Evolutionary conservation across 129 eudicot species (phyloP).

Genomic region (Saussurea involucrata): DNA sequence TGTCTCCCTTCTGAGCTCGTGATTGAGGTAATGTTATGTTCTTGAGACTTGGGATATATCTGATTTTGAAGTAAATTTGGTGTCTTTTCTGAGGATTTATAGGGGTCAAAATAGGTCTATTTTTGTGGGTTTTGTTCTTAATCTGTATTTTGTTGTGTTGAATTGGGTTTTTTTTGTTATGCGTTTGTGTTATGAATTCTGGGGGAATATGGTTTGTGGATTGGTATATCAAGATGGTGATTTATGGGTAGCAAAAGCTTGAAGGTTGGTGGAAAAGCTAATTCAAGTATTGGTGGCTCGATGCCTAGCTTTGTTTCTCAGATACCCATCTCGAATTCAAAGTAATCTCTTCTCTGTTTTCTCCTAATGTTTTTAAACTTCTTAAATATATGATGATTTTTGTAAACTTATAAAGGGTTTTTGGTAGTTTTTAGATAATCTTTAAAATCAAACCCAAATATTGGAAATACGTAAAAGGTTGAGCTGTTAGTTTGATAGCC

Average conservation of each 20-base stretch:
- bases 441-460: slow-evolving; percentile 11
- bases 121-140: slow-evolving; percentile 9
- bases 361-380: not conserved
- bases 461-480: slow-evolving; percentile 12
- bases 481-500: slow-evolving; percentile 9
- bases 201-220: slow-evolving; percentile 18
- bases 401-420: not conserved
- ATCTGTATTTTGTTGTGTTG: slow-evolving; percentile 18
- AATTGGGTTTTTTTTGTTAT: slow-evolving; percentile 18
- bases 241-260: slow-evolving; percentile 60
- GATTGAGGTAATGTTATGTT: slow-evolving; percentile 36
- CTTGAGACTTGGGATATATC: not conserved
- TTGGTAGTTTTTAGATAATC: not conserved
- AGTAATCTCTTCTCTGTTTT: slow-evolving; percentile 38
- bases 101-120: not conserved
- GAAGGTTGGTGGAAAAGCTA: slow-evolving; percentile 43
- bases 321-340: slow-evolving; percentile 46
- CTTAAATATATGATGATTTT: not conserved
- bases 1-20: slow-evolving; percentile 16
- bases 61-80: not conserved
- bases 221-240: slow-evolving; percentile 38
- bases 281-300: slow-evolving; percentile 46
- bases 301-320: slow-evolving; percentile 74
- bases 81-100: not conserved
- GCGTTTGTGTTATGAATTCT: slow-evolving; percentile 2